Conservation (phyloP, 2,329 filamentous ascomycete species). For the Fusarium begoniae region DNA sequence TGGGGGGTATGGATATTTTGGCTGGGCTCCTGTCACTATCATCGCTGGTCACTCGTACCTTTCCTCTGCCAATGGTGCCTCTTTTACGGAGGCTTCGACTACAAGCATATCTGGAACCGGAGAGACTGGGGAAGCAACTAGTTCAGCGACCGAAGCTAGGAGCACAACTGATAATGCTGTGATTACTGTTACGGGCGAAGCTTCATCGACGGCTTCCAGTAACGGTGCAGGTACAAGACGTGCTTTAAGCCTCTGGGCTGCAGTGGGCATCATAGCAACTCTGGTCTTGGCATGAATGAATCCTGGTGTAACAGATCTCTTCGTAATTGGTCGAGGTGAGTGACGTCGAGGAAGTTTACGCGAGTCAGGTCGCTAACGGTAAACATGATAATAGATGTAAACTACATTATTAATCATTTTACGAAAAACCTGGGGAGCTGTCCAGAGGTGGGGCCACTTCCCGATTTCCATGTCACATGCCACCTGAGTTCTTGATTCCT, state of each 20-base stretch:
- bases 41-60: neutral
- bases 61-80: neutral
- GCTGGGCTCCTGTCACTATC: neutral
- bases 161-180: neutral
- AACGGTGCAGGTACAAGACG: neutral
- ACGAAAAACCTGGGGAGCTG: neutral
- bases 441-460: neutral
- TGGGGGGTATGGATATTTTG: neutral
- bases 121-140: neutral
- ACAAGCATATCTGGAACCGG: neutral
- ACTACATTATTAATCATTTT: neutral
- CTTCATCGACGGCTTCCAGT: neutral
- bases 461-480: neutral
- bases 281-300: neutral
- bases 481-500: fast-evolving
- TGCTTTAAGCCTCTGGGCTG: neutral
- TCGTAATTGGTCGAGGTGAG: fast-evolving
- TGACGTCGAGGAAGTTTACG: too few relatives aligned
- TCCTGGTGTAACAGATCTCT: fast-evolving
- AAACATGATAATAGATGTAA: fast-evolving
- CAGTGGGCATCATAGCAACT: neutral
- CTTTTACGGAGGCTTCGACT: neutral
- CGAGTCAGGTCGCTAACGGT: too few relatives aligned
- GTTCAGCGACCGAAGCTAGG: neutral
- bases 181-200: neutral